Evolutionary conservation across 495 filamentous ascomycete species (phyloP), one percentile per base, ranked within the genome.

Genomic region (Chaetomidium leptoderma): DNA sequence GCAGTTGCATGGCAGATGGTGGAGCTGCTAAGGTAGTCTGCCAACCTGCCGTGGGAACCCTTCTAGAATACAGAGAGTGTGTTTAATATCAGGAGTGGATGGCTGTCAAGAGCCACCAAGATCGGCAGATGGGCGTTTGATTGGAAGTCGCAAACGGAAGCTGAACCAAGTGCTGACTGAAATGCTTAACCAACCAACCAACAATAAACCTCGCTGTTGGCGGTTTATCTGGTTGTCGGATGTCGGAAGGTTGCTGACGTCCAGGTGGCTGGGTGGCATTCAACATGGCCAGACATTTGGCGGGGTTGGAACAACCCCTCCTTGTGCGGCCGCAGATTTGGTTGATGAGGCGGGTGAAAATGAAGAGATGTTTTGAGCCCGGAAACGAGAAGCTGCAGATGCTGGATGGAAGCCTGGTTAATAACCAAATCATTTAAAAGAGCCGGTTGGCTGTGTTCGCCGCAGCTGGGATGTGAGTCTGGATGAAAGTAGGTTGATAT

Each of bases 21-120:
- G 23, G 50, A 63, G 58, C 54, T 63, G 23, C n/a, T n/a, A n/a
- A n/a, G n/a, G n/a, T 56, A 59, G 47, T 55, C 45, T 30, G 37
- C 40, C 45, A 33, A 19, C 36, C 42, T 48, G 42, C 35, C 40
- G 19, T 24, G 42, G 21, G n/a, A n/a, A n/a, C n/a, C 21, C 42
- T 44, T 19, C 42, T 26, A 11, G 9, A 35, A 35, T 3, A 35
- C 14, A 39, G 14, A 17, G 16, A 6, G 6, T n/a, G 36, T 17
- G n/a, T n/a, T n/a, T n/a, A n/a, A n/a, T n/a, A n/a, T n/a, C n/a
- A n/a, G n/a, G n/a, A n/a, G n/a, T n/a, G n/a, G n/a, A n/a, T n/a
- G n/a, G n/a, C n/a, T n/a, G n/a, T n/a, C n/a, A n/a, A n/a, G n/a
- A n/a, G n/a, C n/a, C n/a, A 39, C 0, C 14, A 17, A 39, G 9